phyloP scores from a whole-genome alignment of 179 eudicot genomes.

The Pouteria campechiana region DNA sequence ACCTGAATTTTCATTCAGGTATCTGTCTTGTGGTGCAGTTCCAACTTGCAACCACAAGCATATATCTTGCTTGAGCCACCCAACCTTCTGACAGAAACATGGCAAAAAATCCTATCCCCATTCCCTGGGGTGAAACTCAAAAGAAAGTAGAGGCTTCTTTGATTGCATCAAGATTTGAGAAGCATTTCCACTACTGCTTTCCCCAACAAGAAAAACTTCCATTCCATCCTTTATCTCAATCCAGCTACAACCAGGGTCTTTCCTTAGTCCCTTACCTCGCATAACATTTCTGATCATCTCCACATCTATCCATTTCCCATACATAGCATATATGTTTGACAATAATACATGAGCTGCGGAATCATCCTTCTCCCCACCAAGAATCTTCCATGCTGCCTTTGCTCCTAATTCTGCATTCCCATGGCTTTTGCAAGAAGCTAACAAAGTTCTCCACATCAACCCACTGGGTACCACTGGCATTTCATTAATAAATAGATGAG shows the following conservation, averaged over 20 bases:
- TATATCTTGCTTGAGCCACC: too few species aligned
- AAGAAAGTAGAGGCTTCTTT: too few species aligned
- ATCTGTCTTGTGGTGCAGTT: too few species aligned
- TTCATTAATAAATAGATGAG: slow-evolving; percentile 23
- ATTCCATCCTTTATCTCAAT: slow-evolving; percentile 30
- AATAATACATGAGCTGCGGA: slow-evolving; percentile 39
- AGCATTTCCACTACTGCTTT: too few species aligned
- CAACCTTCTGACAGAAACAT: too few species aligned
- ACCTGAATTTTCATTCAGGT: too few species aligned
- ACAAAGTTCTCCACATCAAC: slow-evolving; percentile 44
- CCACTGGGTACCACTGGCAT: slow-evolving; percentile 29
- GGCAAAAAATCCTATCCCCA: too few species aligned
- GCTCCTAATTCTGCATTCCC: slow-evolving; percentile 33
- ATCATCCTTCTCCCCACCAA: slow-evolving; percentile 29
- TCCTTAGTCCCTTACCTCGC: slow-evolving; percentile 31
- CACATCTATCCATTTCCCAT: slow-evolving; percentile 34
- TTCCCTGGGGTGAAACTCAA: too few species aligned
- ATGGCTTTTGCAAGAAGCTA: slow-evolving; percentile 41
- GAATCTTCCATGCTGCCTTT: slow-evolving; percentile 23
- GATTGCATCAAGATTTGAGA: too few species aligned
- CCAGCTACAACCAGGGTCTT: slow-evolving; percentile 62
- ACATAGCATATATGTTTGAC: slow-evolving; percentile 34
- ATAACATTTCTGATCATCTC: slow-evolving; percentile 32
- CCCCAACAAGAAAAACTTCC: slow-evolving; percentile 22
- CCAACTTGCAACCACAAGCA: too few species aligned